Evolutionary conservation across 257 asterid genomes (phyloP).

Genomic region (Capsicum baccatum): DNA sequence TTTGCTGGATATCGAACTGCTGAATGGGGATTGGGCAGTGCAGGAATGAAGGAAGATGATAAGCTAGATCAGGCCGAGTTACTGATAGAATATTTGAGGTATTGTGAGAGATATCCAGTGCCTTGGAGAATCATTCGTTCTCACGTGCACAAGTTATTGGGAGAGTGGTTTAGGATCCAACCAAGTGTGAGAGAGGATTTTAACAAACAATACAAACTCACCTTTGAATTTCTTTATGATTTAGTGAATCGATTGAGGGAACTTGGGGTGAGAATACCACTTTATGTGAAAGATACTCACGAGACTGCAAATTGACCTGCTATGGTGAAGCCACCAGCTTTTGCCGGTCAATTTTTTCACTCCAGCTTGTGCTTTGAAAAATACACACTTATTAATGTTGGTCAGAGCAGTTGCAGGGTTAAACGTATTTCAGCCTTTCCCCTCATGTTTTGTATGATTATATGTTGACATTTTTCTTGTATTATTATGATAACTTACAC

Average conservation of each 20-base stretch:
- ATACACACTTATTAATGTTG: neutral
- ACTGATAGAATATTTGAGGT: slow-evolving; percentile 68
- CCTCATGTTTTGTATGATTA: neutral
- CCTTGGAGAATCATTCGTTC: slow-evolving; percentile 98
- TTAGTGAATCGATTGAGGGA: slow-evolving; percentile 71
- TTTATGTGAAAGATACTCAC: slow-evolving; percentile 51
- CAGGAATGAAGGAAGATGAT: slow-evolving; percentile 48
- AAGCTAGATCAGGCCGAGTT: slow-evolving; percentile 76
- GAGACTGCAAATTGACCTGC: slow-evolving; percentile 35
- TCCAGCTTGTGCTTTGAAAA: slow-evolving; percentile 4
- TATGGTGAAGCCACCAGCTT: neutral
- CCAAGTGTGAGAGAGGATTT: slow-evolving; percentile 77
- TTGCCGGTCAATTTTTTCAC: neutral
- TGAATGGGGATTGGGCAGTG: slow-evolving; percentile 63
- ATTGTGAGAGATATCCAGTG: slow-evolving; percentile 85
- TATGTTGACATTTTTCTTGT: neutral
- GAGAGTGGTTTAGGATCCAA: slow-evolving; percentile 87
- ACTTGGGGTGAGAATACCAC: slow-evolving; percentile 71
- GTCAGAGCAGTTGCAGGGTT: neutral
- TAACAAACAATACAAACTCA: slow-evolving; percentile 66
- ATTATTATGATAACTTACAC: slow-evolving; percentile 20
- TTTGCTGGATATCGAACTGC: slow-evolving; percentile 82
- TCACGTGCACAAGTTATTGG: slow-evolving; percentile 89
- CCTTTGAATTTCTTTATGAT: slow-evolving; percentile 76
- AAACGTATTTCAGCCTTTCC: neutral